A percentile compares a stretch with the other conserved stretches of the same genome.
phyloP scores from a whole-genome alignment of 2,329 filamentous ascomycete genomes.

The Falciphora oryzae region DNA sequence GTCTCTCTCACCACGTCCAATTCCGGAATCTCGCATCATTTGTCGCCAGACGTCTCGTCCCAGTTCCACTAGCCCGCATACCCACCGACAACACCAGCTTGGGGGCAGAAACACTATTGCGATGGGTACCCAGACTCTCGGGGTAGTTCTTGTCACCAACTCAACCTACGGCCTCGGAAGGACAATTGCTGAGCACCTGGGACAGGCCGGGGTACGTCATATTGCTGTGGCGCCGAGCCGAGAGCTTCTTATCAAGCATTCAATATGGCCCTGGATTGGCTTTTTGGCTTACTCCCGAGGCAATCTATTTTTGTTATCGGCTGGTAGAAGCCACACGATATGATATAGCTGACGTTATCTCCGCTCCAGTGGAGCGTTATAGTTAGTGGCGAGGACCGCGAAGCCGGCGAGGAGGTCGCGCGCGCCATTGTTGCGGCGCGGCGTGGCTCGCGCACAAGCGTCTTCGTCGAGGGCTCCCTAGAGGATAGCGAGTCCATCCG shows the following conservation, averaged over 20 bases:
- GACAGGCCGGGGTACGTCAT: neutral
- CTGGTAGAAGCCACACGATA: no score
- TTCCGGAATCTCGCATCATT: neutral
- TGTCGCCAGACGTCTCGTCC: neutral
- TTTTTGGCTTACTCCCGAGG: neutral
- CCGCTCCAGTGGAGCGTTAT: neutral
- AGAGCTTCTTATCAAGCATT: no score
- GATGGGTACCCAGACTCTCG: neutral
- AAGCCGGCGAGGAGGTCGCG: neutral
- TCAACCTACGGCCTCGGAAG: neutral
- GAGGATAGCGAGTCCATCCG: neutral
- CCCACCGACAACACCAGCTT: neutral
- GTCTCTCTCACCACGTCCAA: neutral
- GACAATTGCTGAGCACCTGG: neutral
- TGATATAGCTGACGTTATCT: no score
- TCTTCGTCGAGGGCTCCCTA: neutral
- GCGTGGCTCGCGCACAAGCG: neutral
- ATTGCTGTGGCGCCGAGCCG: neutral
- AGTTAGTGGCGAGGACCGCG: neutral
- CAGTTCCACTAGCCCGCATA: neutral
- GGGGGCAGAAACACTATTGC: constrained; percentile 9
- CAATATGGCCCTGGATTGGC: neutral
- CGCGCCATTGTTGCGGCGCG: neutral
- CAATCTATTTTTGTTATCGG: no score
- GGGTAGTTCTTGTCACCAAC: neutral